These are phyloP conservation scores for Fusarium ambrosium DNA, from an alignment of 2,329 filamentous ascomycete species.

Conservation along the genomic window DNA sequence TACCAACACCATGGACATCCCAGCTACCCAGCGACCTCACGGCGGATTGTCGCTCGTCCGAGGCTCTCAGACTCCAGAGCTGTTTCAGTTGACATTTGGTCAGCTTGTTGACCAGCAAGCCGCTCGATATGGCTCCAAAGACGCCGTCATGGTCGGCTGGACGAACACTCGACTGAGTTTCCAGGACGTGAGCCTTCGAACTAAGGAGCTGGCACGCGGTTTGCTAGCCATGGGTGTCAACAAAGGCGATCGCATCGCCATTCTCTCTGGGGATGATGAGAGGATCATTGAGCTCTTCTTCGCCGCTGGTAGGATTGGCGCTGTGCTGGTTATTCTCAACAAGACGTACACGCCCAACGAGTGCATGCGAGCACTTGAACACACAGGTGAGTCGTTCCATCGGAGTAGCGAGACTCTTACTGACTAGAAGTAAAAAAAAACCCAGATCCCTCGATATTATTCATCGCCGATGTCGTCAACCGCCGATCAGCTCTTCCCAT, in stretches of 20 bases:
- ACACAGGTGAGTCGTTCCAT: not conserved
- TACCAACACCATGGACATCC: not conserved
- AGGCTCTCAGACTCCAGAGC: not conserved
- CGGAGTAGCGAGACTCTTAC: rapidly evolving
- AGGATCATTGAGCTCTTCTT: not conserved
- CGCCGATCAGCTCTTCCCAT: not conserved
- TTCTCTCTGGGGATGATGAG: not conserved
- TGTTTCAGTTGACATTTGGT: not conserved
- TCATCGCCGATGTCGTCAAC: not conserved
- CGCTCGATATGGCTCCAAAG: not conserved
- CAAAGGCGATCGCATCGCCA: not conserved
- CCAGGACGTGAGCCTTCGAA: not conserved
- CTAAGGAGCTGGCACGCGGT: not conserved
- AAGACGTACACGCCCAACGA: not conserved
- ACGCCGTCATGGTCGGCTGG: not conserved
- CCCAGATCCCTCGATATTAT: not conserved
- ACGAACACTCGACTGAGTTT: not conserved
- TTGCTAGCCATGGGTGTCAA: not conserved
- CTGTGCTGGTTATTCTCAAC: not conserved
- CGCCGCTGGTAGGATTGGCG: not conserved
- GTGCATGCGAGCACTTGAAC: not conserved
- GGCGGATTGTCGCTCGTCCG: not conserved
- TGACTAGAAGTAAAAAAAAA: not conserved
- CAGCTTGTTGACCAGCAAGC: not conserved
- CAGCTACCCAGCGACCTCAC: not conserved